Conservation (phyloP, 371 early-diverging fungal genomes). For the Lichtheimia hyalospora region DNA sequence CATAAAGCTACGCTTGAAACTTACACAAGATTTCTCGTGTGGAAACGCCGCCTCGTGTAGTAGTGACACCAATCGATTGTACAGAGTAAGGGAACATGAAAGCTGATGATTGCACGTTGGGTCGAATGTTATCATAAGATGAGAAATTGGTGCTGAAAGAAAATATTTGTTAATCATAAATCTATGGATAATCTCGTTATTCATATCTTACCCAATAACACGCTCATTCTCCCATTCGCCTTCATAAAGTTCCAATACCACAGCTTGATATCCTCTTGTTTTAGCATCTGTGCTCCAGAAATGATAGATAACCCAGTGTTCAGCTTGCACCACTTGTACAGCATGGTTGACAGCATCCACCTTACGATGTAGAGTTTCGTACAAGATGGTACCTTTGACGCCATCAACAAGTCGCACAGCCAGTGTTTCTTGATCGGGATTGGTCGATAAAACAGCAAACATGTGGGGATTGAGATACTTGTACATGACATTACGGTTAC, state of each 20-base stretch:
- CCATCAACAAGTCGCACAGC: constrained; percentile 80
- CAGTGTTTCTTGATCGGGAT: constrained; percentile 29
- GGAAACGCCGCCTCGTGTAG: constrained; percentile 84
- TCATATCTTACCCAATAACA: constrained; percentile 55
- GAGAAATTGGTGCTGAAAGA: constrained; percentile 63
- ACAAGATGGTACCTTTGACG: constrained; percentile 81
- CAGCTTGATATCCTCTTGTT: constrained; percentile 58
- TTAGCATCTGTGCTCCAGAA: constrained; percentile 80
- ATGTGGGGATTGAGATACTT: constrained; percentile 95
- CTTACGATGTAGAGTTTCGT: constrained; percentile 66
- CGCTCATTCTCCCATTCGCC: constrained; percentile 75
- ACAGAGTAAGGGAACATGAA: constrained; percentile 76
- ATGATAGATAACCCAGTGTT: constrained; percentile 89
- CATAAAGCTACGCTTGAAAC: constrained; percentile 8
- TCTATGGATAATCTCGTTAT: neutral
- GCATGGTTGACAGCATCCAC: constrained; percentile 58
- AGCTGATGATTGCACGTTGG: constrained; percentile 72
- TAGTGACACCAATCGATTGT: constrained; percentile 79
- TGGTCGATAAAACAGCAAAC: constrained; percentile 63
- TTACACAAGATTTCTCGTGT: constrained; percentile 80
- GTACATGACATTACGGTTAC: constrained; percentile 92
- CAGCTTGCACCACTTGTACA: constrained; percentile 70
- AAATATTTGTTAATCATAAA: neutral
- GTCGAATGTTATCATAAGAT: constrained; percentile 68
- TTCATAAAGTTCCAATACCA: constrained; percentile 86